Evolutionary conservation across 2,329 filamentous ascomycete species (phyloP).

Genomic region (Tolypocladium endophyticum): DNA sequence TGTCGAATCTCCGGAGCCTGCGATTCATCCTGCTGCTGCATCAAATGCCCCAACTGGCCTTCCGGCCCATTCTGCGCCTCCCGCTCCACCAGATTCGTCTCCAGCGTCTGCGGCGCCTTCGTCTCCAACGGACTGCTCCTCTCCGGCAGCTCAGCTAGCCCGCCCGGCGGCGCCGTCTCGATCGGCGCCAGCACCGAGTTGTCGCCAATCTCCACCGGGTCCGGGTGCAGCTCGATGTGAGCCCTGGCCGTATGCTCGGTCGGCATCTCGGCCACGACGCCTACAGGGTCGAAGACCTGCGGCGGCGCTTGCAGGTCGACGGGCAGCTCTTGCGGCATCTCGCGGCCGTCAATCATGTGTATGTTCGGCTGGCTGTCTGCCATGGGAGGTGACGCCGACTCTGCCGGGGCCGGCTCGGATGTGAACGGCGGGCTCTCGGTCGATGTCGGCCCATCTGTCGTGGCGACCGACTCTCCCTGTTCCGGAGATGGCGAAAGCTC

Average conservation of each 20-base stretch:
- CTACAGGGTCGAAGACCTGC: slow-evolving; percentile 27
- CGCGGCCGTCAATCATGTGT: slow-evolving; percentile 23
- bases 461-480: background rate
- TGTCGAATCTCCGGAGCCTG: background rate
- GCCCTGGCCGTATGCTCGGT: slow-evolving; percentile 30
- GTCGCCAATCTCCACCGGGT: slow-evolving; percentile 34
- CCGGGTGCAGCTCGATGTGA: slow-evolving; percentile 29
- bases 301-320: slow-evolving; percentile 10
- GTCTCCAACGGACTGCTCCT: slow-evolving; percentile 18
- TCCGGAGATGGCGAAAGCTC: slow-evolving; percentile 1
- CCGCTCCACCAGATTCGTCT: background rate
- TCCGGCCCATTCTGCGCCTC: background rate
- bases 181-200: slow-evolving; percentile 24
- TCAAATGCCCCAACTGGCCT: no score
- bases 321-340: slow-evolving; percentile 20
- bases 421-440: slow-evolving; percentile 5
- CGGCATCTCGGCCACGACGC: slow-evolving; percentile 35
- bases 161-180: slow-evolving; percentile 15
- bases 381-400: background rate
- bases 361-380: slow-evolving; percentile 7
- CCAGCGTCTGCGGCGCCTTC: slow-evolving; percentile 6
- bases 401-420: background rate
- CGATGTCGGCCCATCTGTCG: background rate
- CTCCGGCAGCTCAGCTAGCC: slow-evolving; percentile 28
- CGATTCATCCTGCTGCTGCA: background rate